Base-by-base conservation (phyloP, 768 basidiomycete genomes). In the Amanita rubescens region DNA sequence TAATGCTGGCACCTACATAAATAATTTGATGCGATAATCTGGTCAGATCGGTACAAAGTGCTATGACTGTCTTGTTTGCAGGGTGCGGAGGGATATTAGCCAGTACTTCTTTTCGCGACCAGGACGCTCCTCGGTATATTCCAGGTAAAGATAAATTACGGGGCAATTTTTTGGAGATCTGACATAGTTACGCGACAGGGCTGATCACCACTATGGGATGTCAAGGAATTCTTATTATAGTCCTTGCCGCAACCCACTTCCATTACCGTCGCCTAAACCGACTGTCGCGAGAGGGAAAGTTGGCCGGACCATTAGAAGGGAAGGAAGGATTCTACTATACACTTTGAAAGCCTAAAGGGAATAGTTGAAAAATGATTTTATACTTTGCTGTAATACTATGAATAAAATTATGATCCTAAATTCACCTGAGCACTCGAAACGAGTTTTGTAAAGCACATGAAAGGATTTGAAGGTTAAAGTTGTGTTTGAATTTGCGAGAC, bases 21-120 rank as follows among this genome's bases (percentile, higher is more conserved):
- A 10, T 25, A 14, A 24, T 35, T 20, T 27, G 25, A 38, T 25
- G 6, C 30, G 12, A 22, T 33, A 22, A 14, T 44, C 37, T 24
- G 22, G 12, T 50, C 15, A 70, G 65, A 53, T 67, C 65, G 20
- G 67, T 71, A 19, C 64, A 66, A 51, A 71, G 68, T 41, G 75
- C 75, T 2, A 46, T 77, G 39, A 73, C 70, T 8, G 67, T 75
- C 17, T 67, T 69, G 9, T 63, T 75, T 52, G 74, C 71, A 12
- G 71, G 71, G 6, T 57, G 76, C 30, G 75, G 74, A 7, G 76
- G 74, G 9, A 71, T 76, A 44, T 59, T 76, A 14, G 75, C 73
- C 14, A 72, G 69, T 25, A 73, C 71, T 12, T 65, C 70, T 11
- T 77, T 69, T 63, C 68, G 75, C 24, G 62, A 69, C 14, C 57